Base-by-base conservation (phyloP, 805 yeast species). In the Schwanniomyces polymorphus region DNA sequence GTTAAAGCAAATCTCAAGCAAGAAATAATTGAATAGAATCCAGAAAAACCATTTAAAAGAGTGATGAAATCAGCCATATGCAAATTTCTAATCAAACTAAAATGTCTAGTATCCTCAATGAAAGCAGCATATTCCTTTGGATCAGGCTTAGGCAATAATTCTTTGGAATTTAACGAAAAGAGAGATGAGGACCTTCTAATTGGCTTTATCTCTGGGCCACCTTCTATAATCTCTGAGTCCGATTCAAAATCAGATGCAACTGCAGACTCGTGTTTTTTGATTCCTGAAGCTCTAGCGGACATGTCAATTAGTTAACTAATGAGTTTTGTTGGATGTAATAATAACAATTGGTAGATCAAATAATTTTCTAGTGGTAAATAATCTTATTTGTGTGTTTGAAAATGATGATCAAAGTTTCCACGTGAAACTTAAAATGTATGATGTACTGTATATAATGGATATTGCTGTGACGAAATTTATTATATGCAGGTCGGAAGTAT, bases 61-160 rank as follows among this genome's bases (percentile, higher is more conserved):
- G 99, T 94, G 65, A 94, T 94, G 72, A 85, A 90, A 67, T 94
- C 99, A 5, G 99, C 99, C 83, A 92, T 76, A 66, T 94, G 98
- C 54, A 94, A 79, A 59, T 87, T 86, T 61, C 96, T 76, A 47
- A 94, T 72, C 80, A 94, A 81, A 47, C 91, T 85, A 54, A 92
- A 85, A 64, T 92, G 97, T 61, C 96, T 79, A 41, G 78, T 78
- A 67, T 92, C 98, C 33, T 84, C 80, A 45, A 91, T 84, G 63
- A 91, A 91, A 40, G 85, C 88, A 50, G 79, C 76, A 59, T 89
- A 85, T 64, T 92, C 96, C 14, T 76, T 75, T 48, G 83, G 83
- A 58, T 86, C 88, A 8, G 94, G 92, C 39, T 88, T 85, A 9
- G 90, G 91, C 54, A 86, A 71, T 5, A 82, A 85, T 51, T 70